phyloP scores from a whole-genome alignment of 176 grass and related monocot genomes.

The Cenchrus purpureus region DNA sequence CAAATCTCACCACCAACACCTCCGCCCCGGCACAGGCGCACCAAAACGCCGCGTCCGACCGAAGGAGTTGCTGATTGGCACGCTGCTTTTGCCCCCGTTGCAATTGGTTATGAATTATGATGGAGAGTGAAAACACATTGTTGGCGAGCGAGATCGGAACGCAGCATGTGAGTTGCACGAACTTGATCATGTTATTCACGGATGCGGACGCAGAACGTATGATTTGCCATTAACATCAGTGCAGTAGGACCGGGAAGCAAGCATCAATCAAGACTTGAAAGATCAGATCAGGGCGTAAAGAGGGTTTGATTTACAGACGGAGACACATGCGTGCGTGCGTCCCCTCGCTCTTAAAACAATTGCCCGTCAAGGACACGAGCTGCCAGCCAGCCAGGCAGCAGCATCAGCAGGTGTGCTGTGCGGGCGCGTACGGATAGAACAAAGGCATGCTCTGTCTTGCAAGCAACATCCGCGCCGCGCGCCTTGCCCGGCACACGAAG shows the following conservation, averaged over 20 bases:
- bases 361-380: slow-evolving; percentile 18
- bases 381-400: background rate
- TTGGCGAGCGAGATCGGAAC: no score
- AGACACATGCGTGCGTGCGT: background rate
- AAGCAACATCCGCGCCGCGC: slow-evolving; percentile 41
- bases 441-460: slow-evolving; percentile 47
- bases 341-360: background rate
- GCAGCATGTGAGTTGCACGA: background rate
- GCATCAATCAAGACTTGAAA: background rate
- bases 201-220: background rate
- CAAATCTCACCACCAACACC: no score
- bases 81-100: no score
- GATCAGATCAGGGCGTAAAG: background rate
- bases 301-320: slow-evolving; percentile 32
- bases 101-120: background rate
- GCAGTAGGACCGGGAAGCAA: background rate
- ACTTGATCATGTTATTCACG: background rate
- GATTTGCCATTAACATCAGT: background rate
- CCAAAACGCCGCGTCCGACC: no score
- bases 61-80: no score
- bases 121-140: no score
- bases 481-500: slow-evolving; percentile 36
- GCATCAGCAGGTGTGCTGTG: no score
- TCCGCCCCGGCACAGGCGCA: no score
- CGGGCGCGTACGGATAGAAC: slow-evolving; percentile 25